Base-by-base conservation (phyloP, 805 yeast genomes). In the Hanseniaspora occidentalis region DNA sequence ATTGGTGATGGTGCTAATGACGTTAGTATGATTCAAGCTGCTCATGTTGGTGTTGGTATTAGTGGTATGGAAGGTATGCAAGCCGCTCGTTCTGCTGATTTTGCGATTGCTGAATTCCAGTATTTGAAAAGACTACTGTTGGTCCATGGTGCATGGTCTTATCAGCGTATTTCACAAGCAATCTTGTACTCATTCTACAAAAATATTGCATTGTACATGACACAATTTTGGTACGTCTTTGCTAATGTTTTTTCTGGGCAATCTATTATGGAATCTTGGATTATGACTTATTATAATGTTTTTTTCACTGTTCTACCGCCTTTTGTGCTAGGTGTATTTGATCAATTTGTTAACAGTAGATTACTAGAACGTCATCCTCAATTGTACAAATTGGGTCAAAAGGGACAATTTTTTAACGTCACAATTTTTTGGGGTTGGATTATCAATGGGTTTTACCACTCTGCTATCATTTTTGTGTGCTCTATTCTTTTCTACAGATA, bases 1-100 rank as follows among this genome's bases (percentile, higher is more conserved):
- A 81, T 92, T 54, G 99, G 99, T 35, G 99, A 92, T 62, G 99
- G 99, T 54, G 99, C 99, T 2, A 92, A 92, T 56, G 99, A 92
- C 64, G 98, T 92, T 31, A 81, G 95, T 27, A 92, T 92, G 99
- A 92, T 92, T 48, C 98, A 92, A 61, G 97, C 98, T 13, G 98
- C 98, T 0, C 97, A 92, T 60, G 96, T 92, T 40, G 99, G 99
- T 47, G 95, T 92, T 19, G 99, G 99, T 57, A 94, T 92, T 47
- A 84, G 94, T 61, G 99, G 99, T 48, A 81, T 86, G 89, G 99
- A 92, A 64, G 99, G 99, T 50, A 86, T 88, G 85, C 99, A 92
- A 62, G 98, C 98, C 9, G 96, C 98, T 0, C 73, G 99, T 58
- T 80, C 94, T 58, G 97, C 99, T 0, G 99, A 92, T 67, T 77